Conservation (phyloP, 75 land plant species). For the Pinus tabuliformis region DNA sequence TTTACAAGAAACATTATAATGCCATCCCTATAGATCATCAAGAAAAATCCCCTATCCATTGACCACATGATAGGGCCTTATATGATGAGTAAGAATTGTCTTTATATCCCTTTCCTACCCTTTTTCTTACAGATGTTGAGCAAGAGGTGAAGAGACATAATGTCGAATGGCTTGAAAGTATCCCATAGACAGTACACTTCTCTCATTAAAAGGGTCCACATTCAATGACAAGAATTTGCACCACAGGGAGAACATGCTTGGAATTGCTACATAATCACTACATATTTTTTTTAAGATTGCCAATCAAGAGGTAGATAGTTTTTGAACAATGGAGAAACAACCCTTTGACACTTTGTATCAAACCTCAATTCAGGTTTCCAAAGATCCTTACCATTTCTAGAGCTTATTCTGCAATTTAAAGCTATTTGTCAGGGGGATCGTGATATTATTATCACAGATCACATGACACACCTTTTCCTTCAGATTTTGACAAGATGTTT, state of each 20-base stretch:
- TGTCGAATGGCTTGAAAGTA: slow-evolving; percentile 15
- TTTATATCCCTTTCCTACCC: slow-evolving; percentile 35
- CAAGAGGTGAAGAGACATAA: slow-evolving; percentile 43
- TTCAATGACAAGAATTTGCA: slow-evolving; percentile 7
- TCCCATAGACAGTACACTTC: slow-evolving; percentile 4
- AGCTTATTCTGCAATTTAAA: slow-evolving; percentile 78
- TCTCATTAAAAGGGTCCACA: slow-evolving; percentile 23
- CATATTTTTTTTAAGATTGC: slow-evolving; percentile 12
- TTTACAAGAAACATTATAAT: too few species aligned
- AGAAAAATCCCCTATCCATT: background rate
- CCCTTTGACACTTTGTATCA: slow-evolving; percentile 64
- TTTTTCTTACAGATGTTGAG: slow-evolving; percentile 57
- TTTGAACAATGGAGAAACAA: slow-evolving; percentile 57
- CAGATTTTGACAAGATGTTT: too few species aligned
- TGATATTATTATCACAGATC: slow-evolving; percentile 16
- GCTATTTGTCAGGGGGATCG: slow-evolving; percentile 56
- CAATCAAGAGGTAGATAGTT: slow-evolving; percentile 47
- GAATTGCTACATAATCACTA: slow-evolving; percentile 12
- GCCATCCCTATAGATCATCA: too few species aligned
- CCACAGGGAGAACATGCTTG: slow-evolving; percentile 11
- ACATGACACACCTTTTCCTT: too few species aligned
- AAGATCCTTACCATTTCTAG: slow-evolving; percentile 67
- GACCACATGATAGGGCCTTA: background rate
- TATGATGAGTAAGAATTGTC: background rate
- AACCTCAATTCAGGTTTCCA: slow-evolving; percentile 68